phyloP scores from a whole-genome alignment of 2,329 filamentous ascomycete species.

The Trichoderma cornu-damae region DNA sequence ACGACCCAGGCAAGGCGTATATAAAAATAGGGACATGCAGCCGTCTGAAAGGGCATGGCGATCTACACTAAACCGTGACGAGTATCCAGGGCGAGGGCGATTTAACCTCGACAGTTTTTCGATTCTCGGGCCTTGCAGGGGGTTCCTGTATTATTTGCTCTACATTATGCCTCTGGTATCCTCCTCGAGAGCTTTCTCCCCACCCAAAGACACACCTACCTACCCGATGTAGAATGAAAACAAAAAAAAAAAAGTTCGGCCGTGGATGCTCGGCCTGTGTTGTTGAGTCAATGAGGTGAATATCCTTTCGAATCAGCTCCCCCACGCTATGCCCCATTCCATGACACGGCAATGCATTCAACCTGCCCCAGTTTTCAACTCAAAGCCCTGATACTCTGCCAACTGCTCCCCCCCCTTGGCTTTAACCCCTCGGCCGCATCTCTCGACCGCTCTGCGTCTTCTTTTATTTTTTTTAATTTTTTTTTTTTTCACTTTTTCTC shows the following conservation, averaged over 20 bases:
- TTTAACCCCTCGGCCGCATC: neutral
- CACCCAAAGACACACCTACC: neutral
- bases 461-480: neutral
- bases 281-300: neutral
- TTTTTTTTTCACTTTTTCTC: neutral
- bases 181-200: neutral
- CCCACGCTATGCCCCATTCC: neutral
- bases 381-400: neutral
- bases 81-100: constrained; percentile 10
- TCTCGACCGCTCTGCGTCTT: neutral
- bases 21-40: neutral
- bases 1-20: neutral
- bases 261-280: neutral
- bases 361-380: neutral
- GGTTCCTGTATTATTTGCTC: neutral
- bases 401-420: neutral
- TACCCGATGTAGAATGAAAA: neutral
- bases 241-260: neutral
- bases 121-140: neutral
- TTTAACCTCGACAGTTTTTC: neutral
- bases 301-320: neutral
- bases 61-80: constrained; percentile 10
- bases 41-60: neutral
- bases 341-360: neutral
- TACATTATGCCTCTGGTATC: neutral